Conservation (phyloP, 768 basidiomycete genomes). For the Terana coerulea region DNA sequence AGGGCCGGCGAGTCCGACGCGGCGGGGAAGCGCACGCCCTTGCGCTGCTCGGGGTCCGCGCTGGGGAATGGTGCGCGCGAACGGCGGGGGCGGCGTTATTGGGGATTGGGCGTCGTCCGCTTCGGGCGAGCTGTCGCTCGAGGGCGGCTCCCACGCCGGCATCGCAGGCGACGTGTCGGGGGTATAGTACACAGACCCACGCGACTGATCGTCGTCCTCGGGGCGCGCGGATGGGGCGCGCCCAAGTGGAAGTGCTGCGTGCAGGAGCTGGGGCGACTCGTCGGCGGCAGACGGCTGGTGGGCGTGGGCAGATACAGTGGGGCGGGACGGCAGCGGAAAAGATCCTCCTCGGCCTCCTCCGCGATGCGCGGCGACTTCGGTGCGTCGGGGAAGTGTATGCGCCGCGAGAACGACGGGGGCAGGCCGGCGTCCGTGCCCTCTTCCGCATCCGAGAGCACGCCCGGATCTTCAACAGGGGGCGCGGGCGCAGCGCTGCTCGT, state of each 20-base stretch:
- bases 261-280: neutral
- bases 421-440: conserved; percentile 6
- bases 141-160: neutral
- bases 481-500: conserved; percentile 23
- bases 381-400: neutral
- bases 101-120: neutral
- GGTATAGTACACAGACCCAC: conserved; percentile 11
- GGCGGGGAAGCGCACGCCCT: neutral
- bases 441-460: too few relatives aligned
- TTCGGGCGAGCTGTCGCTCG: neutral
- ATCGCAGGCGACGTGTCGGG: conserved; percentile 10
- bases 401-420: conserved; percentile 12
- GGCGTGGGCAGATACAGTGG: conserved; percentile 9
- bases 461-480: neutral
- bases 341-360: conserved; percentile 30
- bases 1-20: too few relatives aligned
- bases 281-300: conserved; percentile 5
- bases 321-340: conserved; percentile 15
- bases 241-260: conserved; percentile 2
- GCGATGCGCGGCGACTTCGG: neutral
- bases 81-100: neutral
- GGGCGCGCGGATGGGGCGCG: neutral
- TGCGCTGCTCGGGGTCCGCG: neutral
- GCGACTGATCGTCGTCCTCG: neutral
- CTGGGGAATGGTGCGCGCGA: neutral